Evolutionary conservation across 441 rosid species (phyloP).

Genomic region (Hypseocharis bilobata): DNA sequence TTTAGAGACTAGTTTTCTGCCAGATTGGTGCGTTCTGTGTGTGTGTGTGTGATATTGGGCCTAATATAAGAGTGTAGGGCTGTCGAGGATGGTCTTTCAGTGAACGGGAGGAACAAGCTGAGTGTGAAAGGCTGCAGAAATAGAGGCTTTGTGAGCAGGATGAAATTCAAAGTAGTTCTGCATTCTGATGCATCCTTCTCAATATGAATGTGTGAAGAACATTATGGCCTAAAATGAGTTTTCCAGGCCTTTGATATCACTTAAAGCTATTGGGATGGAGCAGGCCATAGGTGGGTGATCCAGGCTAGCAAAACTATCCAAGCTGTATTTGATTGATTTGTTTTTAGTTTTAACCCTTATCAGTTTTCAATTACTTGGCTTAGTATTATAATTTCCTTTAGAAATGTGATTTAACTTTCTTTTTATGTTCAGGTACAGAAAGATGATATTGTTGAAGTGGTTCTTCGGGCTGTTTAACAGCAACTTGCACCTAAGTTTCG

Average conservation of each 20-base stretch:
- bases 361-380: neutral
- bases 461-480: constrained; percentile 76
- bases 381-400: neutral
- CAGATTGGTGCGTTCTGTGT: too few species aligned
- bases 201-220: neutral
- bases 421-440: constrained; percentile 46
- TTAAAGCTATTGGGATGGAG: constrained; percentile 97
- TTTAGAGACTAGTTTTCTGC: too few species aligned
- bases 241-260: constrained; percentile 70
- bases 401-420: neutral
- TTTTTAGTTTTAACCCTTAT: constrained; percentile 2
- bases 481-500: constrained; percentile 96
- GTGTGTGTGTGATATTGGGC: too few species aligned
- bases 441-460: constrained; percentile 74
- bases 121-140: too few species aligned
- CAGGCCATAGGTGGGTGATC: constrained; percentile 83
- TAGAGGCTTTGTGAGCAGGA: too few species aligned
- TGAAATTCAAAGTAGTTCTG: constrained; percentile 50
- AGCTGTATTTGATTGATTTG: constrained; percentile 1
- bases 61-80: too few species aligned
- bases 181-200: neutral
- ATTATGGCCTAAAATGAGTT: constrained; percentile 10
- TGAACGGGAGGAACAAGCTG: too few species aligned
- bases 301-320: constrained; percentile 39
- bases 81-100: too few species aligned